Conservation (phyloP, 495 filamentous ascomycete species). For the Neurospora tetraspora region DNA sequence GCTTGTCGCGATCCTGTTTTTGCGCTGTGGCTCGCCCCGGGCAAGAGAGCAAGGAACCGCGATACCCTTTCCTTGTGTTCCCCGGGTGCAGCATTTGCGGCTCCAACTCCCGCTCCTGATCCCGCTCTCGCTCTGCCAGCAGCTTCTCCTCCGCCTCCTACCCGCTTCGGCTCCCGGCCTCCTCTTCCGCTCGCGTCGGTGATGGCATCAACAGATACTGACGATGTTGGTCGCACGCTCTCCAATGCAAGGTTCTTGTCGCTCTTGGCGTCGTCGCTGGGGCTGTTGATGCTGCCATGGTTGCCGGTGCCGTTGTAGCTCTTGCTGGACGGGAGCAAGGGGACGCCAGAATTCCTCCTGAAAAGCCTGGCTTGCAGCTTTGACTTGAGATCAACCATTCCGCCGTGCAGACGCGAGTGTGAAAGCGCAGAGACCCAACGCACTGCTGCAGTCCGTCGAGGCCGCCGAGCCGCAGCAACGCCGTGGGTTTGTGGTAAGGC, state of each 20-base stretch:
- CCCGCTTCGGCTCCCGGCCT: background rate
- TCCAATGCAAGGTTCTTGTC: slow-evolving; percentile 8
- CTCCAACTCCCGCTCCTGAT: background rate
- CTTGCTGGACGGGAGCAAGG: slow-evolving; percentile 20
- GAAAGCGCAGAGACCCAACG: background rate
- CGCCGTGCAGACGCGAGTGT: background rate
- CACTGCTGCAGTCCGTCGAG: background rate
- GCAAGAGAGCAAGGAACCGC: background rate
- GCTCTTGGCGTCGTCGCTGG: slow-evolving; percentile 6
- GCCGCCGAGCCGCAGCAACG: background rate
- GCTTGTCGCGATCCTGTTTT: slow-evolving; percentile 2
- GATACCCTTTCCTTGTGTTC: background rate
- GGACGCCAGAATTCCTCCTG: slow-evolving; percentile 32
- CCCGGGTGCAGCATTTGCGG: background rate
- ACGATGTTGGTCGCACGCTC: background rate
- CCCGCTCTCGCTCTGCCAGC: background rate
- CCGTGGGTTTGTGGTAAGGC: background rate
- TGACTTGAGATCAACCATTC: slow-evolving; percentile 38
- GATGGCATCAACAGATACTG: background rate
- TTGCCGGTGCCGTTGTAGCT: slow-evolving; percentile 17
- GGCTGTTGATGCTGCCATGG: slow-evolving; percentile 7
- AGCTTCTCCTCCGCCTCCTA: background rate
- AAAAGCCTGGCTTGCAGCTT: slow-evolving; percentile 39
- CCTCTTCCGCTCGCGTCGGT: background rate
- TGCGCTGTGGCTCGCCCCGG: background rate